Conservation (phyloP, 2,329 filamentous ascomycete species). For the Colletotrichum kahawae region DNA sequence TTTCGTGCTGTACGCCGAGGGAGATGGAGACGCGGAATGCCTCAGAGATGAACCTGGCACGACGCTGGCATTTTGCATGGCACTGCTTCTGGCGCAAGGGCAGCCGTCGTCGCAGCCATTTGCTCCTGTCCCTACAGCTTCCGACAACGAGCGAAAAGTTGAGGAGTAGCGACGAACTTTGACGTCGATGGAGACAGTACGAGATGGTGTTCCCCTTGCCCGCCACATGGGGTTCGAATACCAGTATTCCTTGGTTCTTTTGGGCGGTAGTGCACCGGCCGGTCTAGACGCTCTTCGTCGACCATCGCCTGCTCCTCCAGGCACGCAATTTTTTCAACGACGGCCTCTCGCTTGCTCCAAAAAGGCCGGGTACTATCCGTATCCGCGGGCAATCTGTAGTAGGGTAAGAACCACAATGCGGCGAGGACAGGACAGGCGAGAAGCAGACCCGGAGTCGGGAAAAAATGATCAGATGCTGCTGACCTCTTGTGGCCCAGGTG, state of each 20-base stretch:
- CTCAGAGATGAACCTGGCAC: background rate
- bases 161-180: background rate
- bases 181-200: background rate
- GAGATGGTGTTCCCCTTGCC: background rate
- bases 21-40: background rate
- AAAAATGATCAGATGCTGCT: conserved; percentile 23
- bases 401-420: background rate
- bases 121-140: background rate
- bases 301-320: background rate
- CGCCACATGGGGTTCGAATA: background rate
- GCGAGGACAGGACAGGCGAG: background rate
- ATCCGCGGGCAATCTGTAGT: background rate
- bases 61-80: background rate
- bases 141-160: background rate
- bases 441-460: background rate
- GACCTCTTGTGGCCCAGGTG: conserved; percentile 23
- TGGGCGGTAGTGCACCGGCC: background rate
- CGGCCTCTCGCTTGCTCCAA: background rate
- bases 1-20: background rate
- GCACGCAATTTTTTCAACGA: background rate
- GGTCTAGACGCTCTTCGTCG: background rate
- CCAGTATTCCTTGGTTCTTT: background rate
- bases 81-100: background rate
- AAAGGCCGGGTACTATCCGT: background rate
- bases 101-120: background rate